A percentile compares a stretch with the other conserved stretches of the same genome.
Conservation (phyloP, 1,139 yeast genomes). For the Suhomyces kunorum region DNA sequence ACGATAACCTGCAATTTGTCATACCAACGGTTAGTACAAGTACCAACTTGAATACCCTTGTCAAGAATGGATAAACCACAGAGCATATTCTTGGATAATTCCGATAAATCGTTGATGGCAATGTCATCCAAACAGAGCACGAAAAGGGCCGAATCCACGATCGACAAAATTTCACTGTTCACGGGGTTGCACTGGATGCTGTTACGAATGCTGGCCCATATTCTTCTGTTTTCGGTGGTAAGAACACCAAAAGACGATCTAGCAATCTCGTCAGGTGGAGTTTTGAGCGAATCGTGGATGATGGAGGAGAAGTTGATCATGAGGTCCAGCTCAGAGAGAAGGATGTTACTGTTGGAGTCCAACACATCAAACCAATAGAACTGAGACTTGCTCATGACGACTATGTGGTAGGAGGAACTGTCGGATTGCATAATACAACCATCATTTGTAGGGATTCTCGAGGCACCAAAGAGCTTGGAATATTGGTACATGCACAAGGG, state of each 20-base stretch:
- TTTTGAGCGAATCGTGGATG: slow-evolving; percentile 64
- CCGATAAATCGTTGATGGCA: slow-evolving; percentile 63
- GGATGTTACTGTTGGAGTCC: slow-evolving; percentile 67
- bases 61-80: slow-evolving; percentile 82
- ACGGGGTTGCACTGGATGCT: slow-evolving; percentile 42
- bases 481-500: slow-evolving; percentile 90
- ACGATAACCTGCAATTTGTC: slow-evolving; percentile 87
- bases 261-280: slow-evolving; percentile 67
- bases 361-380: slow-evolving; percentile 93
- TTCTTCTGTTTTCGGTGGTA: slow-evolving; percentile 83
- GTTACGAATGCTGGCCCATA: slow-evolving; percentile 78
- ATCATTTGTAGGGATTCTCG: slow-evolving; percentile 74
- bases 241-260: slow-evolving; percentile 84
- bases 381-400: slow-evolving; percentile 83
- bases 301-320: slow-evolving; percentile 75
- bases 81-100: slow-evolving; percentile 77
- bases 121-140: slow-evolving; percentile 81
- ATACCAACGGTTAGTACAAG: slow-evolving; percentile 94
- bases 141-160: slow-evolving; percentile 79
- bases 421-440: slow-evolving; percentile 90
- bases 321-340: slow-evolving; percentile 72
- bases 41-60: slow-evolving; percentile 87
- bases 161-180: slow-evolving; percentile 70
- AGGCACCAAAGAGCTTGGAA: slow-evolving; percentile 79
- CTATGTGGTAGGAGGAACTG: slow-evolving; percentile 70